Evolutionary conservation across 2,329 filamentous ascomycete species (phyloP), one percentile per base, ranked within the genome.

Genomic region (Akanthomyces uredinophilus): DNA sequence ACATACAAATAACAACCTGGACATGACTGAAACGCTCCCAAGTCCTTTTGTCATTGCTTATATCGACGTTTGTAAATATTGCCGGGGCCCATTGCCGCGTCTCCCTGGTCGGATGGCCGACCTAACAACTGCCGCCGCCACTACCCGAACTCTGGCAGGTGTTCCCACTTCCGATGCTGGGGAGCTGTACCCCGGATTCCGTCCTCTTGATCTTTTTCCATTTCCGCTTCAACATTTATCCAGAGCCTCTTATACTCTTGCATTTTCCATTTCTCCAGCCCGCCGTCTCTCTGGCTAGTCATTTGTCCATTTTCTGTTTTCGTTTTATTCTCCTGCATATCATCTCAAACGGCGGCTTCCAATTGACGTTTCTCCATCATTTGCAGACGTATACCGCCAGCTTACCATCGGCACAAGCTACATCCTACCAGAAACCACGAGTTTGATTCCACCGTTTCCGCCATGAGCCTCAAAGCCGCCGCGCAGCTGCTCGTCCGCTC

Each of bases 401-500:
- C n/a, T n/a, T n/a, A n/a, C n/a, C n/a, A n/a, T 39, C 37, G 37
- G 37, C 14, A 46, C 18, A 46, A 29, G 43, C 2, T n/a, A n/a
- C n/a, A n/a, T n/a, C n/a, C n/a, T n/a, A 29, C 27, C 27, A 29
- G n/a, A 29, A 29, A 5, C 27, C 27, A 29, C 27, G 27, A 29
- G 1, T 2, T 3, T 29, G 27, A 4, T 29, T 29, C 27, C 27
- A 6, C 27, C 18, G 22, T 22, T 46, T 46, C 35, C 54, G 13
- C 60, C 43, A 64, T 64, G 62, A 60, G 44, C 22, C 66, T 69
- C 63, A 68, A 68, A 46, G 91, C 91, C 70, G 80, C 94, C 65
- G 85, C 87, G 68, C 84, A 88, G 70, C 86, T 96, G 68, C 86
- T 96, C 64, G 78, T 87, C 70, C 96, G 95, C 75, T 79, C 87